Conservation (phyloP, 2,329 filamentous ascomycete species). For the Sporothrix phasma region DNA sequence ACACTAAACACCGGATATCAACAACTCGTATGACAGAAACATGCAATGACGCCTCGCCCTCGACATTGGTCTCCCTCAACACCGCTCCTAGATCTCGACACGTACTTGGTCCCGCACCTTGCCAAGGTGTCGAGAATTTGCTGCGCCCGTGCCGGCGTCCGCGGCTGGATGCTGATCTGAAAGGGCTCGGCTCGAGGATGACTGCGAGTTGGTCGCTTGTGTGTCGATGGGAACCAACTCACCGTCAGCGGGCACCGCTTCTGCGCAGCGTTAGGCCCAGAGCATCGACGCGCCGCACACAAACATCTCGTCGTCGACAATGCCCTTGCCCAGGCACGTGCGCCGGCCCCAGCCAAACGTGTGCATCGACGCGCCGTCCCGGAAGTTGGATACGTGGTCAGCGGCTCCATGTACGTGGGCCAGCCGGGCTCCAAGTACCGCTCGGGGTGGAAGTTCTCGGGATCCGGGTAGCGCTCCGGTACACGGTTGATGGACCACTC, state of each 20-base stretch:
- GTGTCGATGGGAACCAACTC: constrained; percentile 35
- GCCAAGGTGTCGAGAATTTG: constrained; percentile 31
- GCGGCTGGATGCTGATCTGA: constrained; percentile 34
- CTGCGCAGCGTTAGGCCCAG: constrained; percentile 38
- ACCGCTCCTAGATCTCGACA: constrained; percentile 19
- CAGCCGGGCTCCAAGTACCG: constrained; percentile 52
- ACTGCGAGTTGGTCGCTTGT: constrained; percentile 43
- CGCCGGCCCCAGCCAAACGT: constrained; percentile 56
- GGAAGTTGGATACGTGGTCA: constrained; percentile 52
- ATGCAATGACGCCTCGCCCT: neutral
- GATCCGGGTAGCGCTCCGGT: constrained; percentile 49
- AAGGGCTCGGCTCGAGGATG: constrained; percentile 42
- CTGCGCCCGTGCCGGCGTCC: constrained; percentile 31
- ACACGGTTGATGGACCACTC: constrained; percentile 51
- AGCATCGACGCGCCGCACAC: constrained; percentile 37
- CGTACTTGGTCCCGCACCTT: constrained; percentile 26
- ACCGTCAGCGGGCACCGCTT: constrained; percentile 34
- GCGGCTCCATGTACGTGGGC: constrained; percentile 55
- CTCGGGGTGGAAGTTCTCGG: constrained; percentile 52
- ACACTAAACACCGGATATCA: neutral
- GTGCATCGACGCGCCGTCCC: constrained; percentile 47
- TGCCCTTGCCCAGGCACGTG: constrained; percentile 51
- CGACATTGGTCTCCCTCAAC: neutral
- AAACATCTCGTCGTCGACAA: constrained; percentile 51
- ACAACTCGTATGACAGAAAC: neutral